These are phyloP conservation scores for Globisporangium nagaii DNA, from an alignment of 352 stramenopile genomes.

Conservation along the genomic window DNA sequence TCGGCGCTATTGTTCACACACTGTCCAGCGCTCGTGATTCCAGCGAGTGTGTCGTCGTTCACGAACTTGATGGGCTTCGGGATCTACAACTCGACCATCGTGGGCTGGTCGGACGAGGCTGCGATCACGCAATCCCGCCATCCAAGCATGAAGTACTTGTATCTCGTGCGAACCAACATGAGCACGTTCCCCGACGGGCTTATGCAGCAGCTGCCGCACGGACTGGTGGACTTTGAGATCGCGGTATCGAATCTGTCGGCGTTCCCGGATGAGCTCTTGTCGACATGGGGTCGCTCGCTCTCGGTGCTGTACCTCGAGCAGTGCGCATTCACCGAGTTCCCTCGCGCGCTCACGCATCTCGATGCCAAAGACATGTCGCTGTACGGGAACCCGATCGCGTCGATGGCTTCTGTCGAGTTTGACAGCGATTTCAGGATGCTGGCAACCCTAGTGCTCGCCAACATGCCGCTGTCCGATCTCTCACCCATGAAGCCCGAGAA, in stretches of 20 bases:
- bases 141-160: conserved; percentile 2
- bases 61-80: conserved; percentile 15
- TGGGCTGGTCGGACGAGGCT: conserved; percentile 6
- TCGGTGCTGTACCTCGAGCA: background rate
- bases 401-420: background rate
- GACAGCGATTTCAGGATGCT: background rate
- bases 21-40: conserved; percentile 14
- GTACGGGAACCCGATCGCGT: background rate
- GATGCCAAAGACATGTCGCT: background rate
- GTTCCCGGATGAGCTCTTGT: background rate
- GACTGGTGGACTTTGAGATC: background rate
- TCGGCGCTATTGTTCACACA: conserved; percentile 18
- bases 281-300: background rate
- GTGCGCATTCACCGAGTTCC: background rate
- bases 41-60: conserved; percentile 8
- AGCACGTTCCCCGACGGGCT: conserved; percentile 10
- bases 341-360: background rate
- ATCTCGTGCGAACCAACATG: conserved; percentile 8
- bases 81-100: conserved; percentile 22
- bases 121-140: background rate
- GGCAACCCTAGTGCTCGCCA: background rate
- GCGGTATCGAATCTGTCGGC: background rate
- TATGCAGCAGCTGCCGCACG: background rate
- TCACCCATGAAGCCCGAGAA: background rate
- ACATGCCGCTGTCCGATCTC: background rate